phyloP scores from a whole-genome alignment of 2,329 filamentous ascomycete genomes.

The Fusarium lateritium region DNA sequence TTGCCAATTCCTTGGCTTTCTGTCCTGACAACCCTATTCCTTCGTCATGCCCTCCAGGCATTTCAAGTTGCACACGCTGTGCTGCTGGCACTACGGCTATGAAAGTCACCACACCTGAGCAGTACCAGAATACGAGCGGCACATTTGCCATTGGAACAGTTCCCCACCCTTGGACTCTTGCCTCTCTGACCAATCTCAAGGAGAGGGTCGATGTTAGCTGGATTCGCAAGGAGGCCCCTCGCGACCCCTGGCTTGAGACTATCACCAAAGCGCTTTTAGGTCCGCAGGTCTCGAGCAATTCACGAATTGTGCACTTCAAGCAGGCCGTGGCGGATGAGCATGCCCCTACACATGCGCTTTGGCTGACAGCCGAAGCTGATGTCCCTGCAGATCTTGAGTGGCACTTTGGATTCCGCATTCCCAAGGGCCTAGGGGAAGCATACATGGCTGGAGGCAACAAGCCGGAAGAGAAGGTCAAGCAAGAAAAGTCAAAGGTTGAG shows the following conservation, averaged over 20 bases:
- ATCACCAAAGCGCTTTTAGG: slow-evolving; percentile 80
- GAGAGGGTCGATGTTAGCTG: slow-evolving; percentile 73
- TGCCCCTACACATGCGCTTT: slow-evolving; percentile 76
- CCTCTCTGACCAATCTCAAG: slow-evolving; percentile 75
- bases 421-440: slow-evolving; percentile 63
- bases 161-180: slow-evolving; percentile 91
- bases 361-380: slow-evolving; percentile 80
- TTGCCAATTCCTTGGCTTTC: slow-evolving; percentile 81
- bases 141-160: slow-evolving; percentile 89
- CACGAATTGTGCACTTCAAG: slow-evolving; percentile 83
- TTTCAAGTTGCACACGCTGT: slow-evolving; percentile 81
- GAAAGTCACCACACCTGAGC: slow-evolving; percentile 75
- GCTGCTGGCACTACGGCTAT: slow-evolving; percentile 71
- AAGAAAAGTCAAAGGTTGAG: slow-evolving; percentile 50
- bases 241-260: slow-evolving; percentile 83
- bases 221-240: slow-evolving; percentile 76
- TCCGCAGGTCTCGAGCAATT: slow-evolving; percentile 69
- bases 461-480: slow-evolving; percentile 28
- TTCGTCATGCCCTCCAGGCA: slow-evolving; percentile 87
- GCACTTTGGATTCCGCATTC: slow-evolving; percentile 89
- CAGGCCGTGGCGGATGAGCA: slow-evolving; percentile 81
- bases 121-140: slow-evolving; percentile 79
- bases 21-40: slow-evolving; percentile 83
- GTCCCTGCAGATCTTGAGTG: slow-evolving; percentile 84
- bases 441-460: slow-evolving; percentile 53